Conservation (phyloP, 2,329 filamentous ascomycete genomes). For the Penicillium thymicola region DNA sequence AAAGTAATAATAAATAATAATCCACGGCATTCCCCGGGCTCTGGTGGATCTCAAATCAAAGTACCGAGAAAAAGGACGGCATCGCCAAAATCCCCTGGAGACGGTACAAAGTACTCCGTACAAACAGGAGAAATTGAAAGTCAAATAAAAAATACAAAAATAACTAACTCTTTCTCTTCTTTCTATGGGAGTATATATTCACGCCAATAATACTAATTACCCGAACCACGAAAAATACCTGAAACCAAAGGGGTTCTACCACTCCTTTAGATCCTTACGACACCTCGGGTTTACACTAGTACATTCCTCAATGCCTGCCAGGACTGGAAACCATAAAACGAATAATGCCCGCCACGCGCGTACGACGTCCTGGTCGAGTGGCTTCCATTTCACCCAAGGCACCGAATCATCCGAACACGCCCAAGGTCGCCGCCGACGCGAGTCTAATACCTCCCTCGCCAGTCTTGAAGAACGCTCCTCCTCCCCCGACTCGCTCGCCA, state of each 20-base stretch:
- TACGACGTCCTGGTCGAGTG: slow-evolving; percentile 36
- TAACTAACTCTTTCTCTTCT: not conserved
- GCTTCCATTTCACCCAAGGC: slow-evolving; percentile 26
- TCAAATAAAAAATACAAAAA: not conserved
- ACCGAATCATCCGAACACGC: slow-evolving; percentile 26
- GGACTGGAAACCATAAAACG: slow-evolving; percentile 23
- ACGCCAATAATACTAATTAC: slow-evolving; percentile 8
- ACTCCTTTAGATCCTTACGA: not conserved
- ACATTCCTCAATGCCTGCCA: slow-evolving; percentile 26
- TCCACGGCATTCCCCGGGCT: not conserved
- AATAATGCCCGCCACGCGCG: slow-evolving; percentile 37
- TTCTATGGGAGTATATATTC: not conserved
- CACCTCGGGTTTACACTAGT: slow-evolving; percentile 18
- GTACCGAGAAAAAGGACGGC: slow-evolving; percentile 1
- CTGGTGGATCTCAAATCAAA: slow-evolving; percentile 1
- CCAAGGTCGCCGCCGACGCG: slow-evolving; percentile 31
- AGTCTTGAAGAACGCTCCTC: slow-evolving; percentile 32
- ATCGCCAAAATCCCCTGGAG: slow-evolving; percentile 4
- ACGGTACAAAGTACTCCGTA: not conserved
- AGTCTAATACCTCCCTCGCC: slow-evolving; percentile 33
- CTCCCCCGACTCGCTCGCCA: slow-evolving; percentile 18
- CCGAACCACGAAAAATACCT: slow-evolving; percentile 14
- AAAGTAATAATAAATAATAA: not conserved
- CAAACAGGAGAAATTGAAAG: not conserved
- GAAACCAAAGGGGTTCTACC: slow-evolving; percentile 12